Evolutionary conservation across 768 basidiomycete genomes (phyloP), one percentile per base, ranked within the genome.

Genomic region (Rhodotorula toruloides): DNA sequence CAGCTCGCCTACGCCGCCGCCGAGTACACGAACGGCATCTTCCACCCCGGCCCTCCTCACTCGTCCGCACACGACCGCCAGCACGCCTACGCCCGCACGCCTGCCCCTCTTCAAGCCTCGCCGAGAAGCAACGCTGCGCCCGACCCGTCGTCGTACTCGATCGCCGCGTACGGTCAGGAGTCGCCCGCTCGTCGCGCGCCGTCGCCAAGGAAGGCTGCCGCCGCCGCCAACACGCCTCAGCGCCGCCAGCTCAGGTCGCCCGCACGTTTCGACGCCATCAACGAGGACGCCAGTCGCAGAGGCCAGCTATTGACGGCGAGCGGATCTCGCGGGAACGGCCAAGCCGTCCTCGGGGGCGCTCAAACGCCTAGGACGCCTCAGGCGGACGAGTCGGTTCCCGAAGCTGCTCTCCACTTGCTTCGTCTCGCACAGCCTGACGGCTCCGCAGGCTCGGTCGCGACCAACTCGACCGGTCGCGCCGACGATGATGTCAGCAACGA

Each of bases 381-480:
- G 29, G 56, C 60, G 19, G 66, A 67, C 56, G 56, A 62, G 39
- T 67, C 66, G 39, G 66, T 67, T 19, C 66, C 66, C 19, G 70
- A 71, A 32, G 70, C 70, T 0, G 70, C 70, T 11, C 58, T 67
- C 9, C 65, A 67, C 52, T 53, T 71, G 17, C 59, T 71, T 2
- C 70, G 70, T 25, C 70, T 71, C 46, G 70, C 70, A 6, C 59
- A 63, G 12, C 55, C 66, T 11, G 60, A 61, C 31, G 70, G 63
- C 16, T 65, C 65, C 32, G 49, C 57, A 2, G 65, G 57, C 9
- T 63, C 61, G 8, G 58, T 63, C 25, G 61, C 65, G 46, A 71
- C 58, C 27, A 55, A 46, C 21, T 67, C 65, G 59, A 67, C 70
- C 2, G 52, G 58, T 9, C 53, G 59, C 31, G 61, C 44, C 31